Conservation (phyloP, 1,139 yeast species). For the Saccharomycopsis hybrid region DNA sequence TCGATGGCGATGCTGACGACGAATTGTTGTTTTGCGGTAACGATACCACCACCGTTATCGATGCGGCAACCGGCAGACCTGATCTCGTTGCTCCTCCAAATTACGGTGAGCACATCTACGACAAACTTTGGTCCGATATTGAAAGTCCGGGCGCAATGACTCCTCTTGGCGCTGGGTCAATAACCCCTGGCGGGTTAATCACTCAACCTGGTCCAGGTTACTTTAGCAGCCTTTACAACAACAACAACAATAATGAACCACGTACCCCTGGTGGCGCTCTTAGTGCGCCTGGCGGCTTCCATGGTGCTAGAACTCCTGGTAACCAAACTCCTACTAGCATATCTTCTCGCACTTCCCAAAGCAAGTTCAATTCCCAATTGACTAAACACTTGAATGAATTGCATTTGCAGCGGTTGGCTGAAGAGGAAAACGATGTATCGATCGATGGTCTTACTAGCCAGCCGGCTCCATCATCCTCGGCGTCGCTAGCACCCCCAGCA, state of each 20-base stretch:
- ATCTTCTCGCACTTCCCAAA: conserved; percentile 20
- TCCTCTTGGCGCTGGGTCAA: conserved; percentile 33
- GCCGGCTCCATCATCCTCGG: conserved; percentile 2
- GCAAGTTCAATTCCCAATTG: conserved; percentile 17
- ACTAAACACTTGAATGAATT: conserved; percentile 49
- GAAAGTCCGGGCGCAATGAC: conserved; percentile 44
- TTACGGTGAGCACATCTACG: conserved; percentile 80
- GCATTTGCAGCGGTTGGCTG: conserved; percentile 38
- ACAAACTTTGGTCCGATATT: conserved; percentile 72
- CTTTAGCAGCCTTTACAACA: background rate
- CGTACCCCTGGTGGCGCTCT: conserved; percentile 5
- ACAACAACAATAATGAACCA: background rate
- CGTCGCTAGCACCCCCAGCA: background rate
- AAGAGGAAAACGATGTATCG: conserved; percentile 31
- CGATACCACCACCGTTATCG: conserved; percentile 5
- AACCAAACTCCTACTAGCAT: conserved; percentile 11
- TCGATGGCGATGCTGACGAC: conserved; percentile 22
- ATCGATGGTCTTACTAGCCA: conserved; percentile 16
- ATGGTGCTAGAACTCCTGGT: conserved; percentile 11
- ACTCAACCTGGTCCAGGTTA: conserved; percentile 21
- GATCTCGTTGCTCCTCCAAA: conserved; percentile 79
- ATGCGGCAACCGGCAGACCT: conserved; percentile 18
- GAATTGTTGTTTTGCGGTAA: conserved; percentile 21
- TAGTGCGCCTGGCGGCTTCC: conserved; percentile 5
- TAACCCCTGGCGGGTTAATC: conserved; percentile 25